phyloP scores from a whole-genome alignment of 768 basidiomycete species.

The Russula foetens region DNA sequence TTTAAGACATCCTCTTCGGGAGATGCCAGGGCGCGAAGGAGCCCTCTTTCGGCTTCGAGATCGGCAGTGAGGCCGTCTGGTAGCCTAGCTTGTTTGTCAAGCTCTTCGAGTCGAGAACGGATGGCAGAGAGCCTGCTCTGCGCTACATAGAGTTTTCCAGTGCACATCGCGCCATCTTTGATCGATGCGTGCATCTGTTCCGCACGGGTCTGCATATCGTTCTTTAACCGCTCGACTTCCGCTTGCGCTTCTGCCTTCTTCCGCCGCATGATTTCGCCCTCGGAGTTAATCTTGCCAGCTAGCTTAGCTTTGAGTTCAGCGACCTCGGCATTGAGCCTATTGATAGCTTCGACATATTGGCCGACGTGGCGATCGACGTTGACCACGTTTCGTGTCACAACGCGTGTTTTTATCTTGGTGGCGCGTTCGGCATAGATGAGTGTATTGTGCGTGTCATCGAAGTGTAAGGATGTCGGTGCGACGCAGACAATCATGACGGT shows the following conservation, averaged over 20 bases:
- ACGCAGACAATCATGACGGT: slow-evolving; percentile 99
- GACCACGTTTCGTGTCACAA: slow-evolving; percentile 90
- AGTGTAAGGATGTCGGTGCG: slow-evolving; percentile 90
- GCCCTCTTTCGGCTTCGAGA: slow-evolving; percentile 62
- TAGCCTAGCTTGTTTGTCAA: slow-evolving; percentile 38
- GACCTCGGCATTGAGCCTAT: slow-evolving; percentile 77
- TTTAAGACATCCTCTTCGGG: slow-evolving; percentile 65
- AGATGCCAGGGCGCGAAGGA: slow-evolving; percentile 56
- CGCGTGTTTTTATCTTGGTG: slow-evolving; percentile 97
- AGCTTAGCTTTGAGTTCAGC: slow-evolving; percentile 81
- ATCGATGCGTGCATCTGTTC: slow-evolving; percentile 67
- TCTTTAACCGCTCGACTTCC: slow-evolving; percentile 68
- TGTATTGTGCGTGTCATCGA: slow-evolving; percentile 98
- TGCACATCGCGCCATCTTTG: slow-evolving; percentile 65
- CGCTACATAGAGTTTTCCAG: slow-evolving; percentile 63
- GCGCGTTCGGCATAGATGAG: slow-evolving; percentile 96
- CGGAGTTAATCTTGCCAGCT: slow-evolving; percentile 55
- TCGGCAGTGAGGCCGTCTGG: slow-evolving; percentile 40
- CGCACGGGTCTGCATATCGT: slow-evolving; percentile 61
- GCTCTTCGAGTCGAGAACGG: slow-evolving; percentile 49
- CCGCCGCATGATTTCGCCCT: slow-evolving; percentile 56
- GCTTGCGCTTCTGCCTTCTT: slow-evolving; percentile 61
- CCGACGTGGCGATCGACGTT: slow-evolving; percentile 94
- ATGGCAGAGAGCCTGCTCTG: slow-evolving; percentile 60
- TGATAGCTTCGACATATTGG: slow-evolving; percentile 92